Evolutionary conservation across 1,284 basidiomycete species (phyloP), one percentile per base, ranked within the genome.

Genomic region (Naganishia sp.): DNA sequence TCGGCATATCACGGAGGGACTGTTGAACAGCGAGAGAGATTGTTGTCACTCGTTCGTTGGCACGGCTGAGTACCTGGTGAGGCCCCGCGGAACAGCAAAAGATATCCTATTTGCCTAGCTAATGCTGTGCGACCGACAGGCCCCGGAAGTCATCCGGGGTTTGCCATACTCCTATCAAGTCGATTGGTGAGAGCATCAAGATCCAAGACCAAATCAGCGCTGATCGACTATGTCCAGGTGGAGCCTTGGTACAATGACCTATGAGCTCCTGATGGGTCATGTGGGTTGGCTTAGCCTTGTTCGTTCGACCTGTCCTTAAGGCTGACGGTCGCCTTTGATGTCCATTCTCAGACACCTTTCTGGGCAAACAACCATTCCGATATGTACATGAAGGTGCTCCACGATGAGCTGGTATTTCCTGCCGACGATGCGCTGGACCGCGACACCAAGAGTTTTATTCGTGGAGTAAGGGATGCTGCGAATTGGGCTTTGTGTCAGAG

Each of bases 231-330:
- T 4, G 21, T 45, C n/a, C 49, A 68, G 67, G 67, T 98, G 94
- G 94, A 90, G 90, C 70, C 90, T 96, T 74, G 94, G 94, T 21
- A 97, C 94, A 68, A 96, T 98, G 89, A 82, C 97, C 66, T 94
- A 90, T 77, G 95, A 98, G 82, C 94, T 95, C 87, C 68, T 80
- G 59, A 74, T 77, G 15, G 79, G 79, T 5, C 67, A 74, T 18
- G 79, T 79, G 57, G 68, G 56, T 63, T 50, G 45, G 31, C 9
- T 2, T 9, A 25, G n/a, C 7, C 5, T 44, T 6, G 23, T 25
- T 49, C n/a, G 52, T 42, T 11, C n/a, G 21, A n/a, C n/a, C 55
- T 46, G 21, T 25, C 13, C 21, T 25, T 23, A 28, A 6, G 7
- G 21, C 21, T n/a, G 31, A 45, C 42, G 9, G 6, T 13, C 31